Evolutionary conservation across 2,329 filamentous ascomycete genomes (phyloP), one percentile per base, ranked within the genome.

Genomic region (Teratosphaeria pseudoeucalypti): DNA sequence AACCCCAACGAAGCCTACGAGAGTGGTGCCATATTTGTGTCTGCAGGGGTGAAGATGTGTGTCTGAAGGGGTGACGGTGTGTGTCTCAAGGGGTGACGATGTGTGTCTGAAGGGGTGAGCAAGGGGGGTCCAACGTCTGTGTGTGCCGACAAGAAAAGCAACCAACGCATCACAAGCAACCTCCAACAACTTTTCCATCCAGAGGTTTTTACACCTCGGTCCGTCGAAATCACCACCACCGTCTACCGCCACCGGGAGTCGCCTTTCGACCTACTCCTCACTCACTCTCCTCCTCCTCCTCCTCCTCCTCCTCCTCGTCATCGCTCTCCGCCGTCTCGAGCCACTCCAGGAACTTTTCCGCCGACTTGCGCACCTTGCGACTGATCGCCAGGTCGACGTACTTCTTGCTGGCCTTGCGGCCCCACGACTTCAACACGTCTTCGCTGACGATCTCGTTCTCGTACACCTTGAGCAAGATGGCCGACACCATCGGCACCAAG

Each of bases 371-470:
- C 64, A 97, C 91, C 82, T 95, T 95, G 82, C 91, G 92, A 78
- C 90, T 95, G 62, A 86, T 92, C 61, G 86, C 74, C 62, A 95
- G 77, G 73, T 97, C 92, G 68, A 95, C 89, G 74, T 97, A 97
- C 81, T 96, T 96, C 87, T 95, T 96, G 84, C 90, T 96, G 61
- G 92, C 91, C 82, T 94, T 96, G 72, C 84, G 82, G 65, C 92
- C 92, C 92, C 94, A 99, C 68, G 87, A 87, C 76, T 87, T 89
- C 72, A 95, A 85, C 16, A 91, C 84, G 64, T 96, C 92, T 79
- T 99, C 94, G 57, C 82, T 85, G 69, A 96, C 79, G 58, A 99
- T 82, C 67, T 99, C 94, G 70, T 90, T 82, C 77, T 96, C 85
- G 77, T 97, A 99, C 78, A 92, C 88, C 70, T 88, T 83, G 75